phyloP scores from a whole-genome alignment of 1,284 basidiomycete species.

The Tilletia setariae region DNA sequence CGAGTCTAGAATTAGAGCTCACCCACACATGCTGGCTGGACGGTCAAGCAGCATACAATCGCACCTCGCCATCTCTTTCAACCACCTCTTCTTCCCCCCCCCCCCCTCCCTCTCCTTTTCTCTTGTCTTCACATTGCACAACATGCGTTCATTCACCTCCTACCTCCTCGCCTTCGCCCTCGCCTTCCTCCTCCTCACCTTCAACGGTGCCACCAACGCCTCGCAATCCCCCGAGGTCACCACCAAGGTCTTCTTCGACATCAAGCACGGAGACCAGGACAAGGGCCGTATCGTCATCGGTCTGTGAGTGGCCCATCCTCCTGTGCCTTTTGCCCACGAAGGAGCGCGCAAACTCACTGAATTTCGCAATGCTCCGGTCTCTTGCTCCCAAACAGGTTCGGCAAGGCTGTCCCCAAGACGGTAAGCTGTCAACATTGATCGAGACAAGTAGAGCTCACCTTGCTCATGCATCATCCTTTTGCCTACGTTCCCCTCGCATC shows the following conservation, averaged over 20 bases:
- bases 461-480: too few relatives aligned
- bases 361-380: neutral
- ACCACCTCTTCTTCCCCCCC: neutral
- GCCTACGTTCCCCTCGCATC: neutral
- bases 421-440: neutral
- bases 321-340: neutral
- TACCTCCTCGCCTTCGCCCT: constrained; percentile 55
- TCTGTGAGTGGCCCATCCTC: constrained; percentile 24
- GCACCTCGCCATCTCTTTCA: neutral
- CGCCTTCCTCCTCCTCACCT: constrained; percentile 54
- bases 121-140: too few relatives aligned
- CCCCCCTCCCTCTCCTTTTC: neutral
- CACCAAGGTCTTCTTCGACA: constrained; percentile 49
- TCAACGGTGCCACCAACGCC: constrained; percentile 33
- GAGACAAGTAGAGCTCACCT: neutral
- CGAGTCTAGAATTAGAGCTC: too few relatives aligned
- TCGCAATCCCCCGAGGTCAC: constrained; percentile 30
- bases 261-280: constrained; percentile 44
- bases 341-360: constrained; percentile 28
- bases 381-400: neutral
- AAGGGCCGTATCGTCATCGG: constrained; percentile 47
- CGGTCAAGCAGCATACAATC: too few relatives aligned
- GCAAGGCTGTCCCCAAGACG: constrained; percentile 6
- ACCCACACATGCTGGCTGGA: too few relatives aligned
- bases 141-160: constrained; percentile 66